Conservation (phyloP, 495 filamentous ascomycete species). For the Trichocladium uniseriatum region DNA sequence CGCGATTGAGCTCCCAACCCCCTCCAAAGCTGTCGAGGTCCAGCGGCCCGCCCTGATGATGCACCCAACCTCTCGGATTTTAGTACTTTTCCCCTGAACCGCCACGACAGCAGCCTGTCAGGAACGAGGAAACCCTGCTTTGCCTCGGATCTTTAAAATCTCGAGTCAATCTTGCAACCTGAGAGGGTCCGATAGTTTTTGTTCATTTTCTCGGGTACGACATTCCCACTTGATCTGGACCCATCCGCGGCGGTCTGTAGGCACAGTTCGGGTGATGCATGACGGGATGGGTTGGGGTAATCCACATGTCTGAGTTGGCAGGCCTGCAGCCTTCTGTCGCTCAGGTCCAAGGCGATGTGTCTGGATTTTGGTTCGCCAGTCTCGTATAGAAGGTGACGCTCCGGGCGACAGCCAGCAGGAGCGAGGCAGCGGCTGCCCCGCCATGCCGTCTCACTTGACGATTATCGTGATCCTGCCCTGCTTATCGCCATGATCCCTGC, state of each 20-base stretch:
- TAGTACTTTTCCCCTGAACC: neutral
- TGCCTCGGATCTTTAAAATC: neutral
- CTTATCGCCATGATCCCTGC: conserved; percentile 12
- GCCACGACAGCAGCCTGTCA: neutral
- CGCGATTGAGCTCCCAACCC: conserved; percentile 24
- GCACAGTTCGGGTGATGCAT: neutral
- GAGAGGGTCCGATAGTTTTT: neutral
- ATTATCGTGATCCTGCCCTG: conserved; percentile 12
- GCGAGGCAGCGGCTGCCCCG: conserved; percentile 3
- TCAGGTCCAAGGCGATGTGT: too few species aligned
- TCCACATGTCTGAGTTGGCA: conserved; percentile 12
- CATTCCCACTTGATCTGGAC: neutral
- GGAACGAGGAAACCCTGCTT: conserved; percentile 1
- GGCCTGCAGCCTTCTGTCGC: conserved; percentile 7
- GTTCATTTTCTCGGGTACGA: neutral
- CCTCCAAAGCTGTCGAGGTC: conserved; percentile 15
- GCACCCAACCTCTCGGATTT: conserved; percentile 27
- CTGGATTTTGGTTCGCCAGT: too few species aligned
- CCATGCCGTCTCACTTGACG: conserved; percentile 17
- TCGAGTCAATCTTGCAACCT: neutral
- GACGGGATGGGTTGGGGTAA: neutral
- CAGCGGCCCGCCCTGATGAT: too few species aligned
- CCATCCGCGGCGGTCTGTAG: neutral
- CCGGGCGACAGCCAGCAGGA: too few species aligned
- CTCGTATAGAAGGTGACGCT: too few species aligned